Evolutionary conservation across 1,284 basidiomycete genomes (phyloP).

Genomic region (Sanghuangporus baumii): DNA sequence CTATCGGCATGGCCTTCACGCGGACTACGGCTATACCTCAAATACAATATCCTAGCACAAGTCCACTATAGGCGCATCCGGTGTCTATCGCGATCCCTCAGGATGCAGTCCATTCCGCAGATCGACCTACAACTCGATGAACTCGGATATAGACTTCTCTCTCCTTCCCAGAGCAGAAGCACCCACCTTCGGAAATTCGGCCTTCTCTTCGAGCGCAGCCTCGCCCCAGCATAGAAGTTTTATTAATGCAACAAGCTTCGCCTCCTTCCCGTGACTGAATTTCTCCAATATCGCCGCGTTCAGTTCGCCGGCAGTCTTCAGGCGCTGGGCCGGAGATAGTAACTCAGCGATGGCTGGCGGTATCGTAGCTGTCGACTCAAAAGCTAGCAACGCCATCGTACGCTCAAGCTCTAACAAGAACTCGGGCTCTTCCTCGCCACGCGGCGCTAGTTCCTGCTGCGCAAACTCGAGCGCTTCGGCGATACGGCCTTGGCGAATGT

Average conservation of each 20-base stretch:
- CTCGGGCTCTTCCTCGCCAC: conserved; percentile 92
- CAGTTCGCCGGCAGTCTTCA: conserved; percentile 91
- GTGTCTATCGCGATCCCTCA: conserved; percentile 4
- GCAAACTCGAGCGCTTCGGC: conserved; percentile 86
- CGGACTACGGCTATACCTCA: no score
- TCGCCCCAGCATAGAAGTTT: conserved; percentile 89
- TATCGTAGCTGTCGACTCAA: conserved; percentile 59
- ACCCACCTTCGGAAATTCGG: conserved; percentile 67
- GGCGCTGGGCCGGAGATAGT: conserved; percentile 79
- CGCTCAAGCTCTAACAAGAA: conserved; percentile 89
- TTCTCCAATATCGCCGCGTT: conserved; percentile 93
- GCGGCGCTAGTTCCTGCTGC: conserved; percentile 87
- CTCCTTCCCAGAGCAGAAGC: conserved; percentile 4
- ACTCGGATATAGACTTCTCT: neutral
- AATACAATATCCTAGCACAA: conserved; percentile 3
- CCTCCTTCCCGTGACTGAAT: conserved; percentile 87
- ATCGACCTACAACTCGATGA: conserved; percentile 25
- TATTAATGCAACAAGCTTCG: conserved; percentile 84
- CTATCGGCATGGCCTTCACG: no score
- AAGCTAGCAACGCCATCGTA: conserved; percentile 94
- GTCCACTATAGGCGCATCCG: neutral
- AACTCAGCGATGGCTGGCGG: conserved; percentile 73
- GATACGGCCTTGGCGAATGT: conserved; percentile 79
- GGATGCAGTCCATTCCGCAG: conserved; percentile 25
- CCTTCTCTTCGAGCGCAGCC: conserved; percentile 66